Percentiles rank a stretch among this genome's conserved stretches.
Evolutionary conservation across 345 rosid species (phyloP).

Genomic region (Mallotus nudiflorus): DNA sequence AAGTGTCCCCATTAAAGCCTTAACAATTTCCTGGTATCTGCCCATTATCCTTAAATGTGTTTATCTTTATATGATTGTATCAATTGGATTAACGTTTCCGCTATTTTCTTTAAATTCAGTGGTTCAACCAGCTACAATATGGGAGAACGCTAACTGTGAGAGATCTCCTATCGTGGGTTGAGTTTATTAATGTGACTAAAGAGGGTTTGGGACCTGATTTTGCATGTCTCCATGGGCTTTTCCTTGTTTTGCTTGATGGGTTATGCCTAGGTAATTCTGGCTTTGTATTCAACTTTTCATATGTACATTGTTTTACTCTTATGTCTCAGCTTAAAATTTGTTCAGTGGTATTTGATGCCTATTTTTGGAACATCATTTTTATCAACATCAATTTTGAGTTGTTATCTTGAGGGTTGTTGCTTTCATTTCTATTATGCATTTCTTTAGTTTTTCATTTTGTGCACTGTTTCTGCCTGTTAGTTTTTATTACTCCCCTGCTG

Average conservation of each 20-base stretch:
- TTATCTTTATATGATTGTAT: background rate
- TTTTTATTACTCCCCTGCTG: background rate
- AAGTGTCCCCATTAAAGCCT: too few relatives aligned
- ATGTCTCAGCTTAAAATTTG: background rate
- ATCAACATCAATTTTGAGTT: background rate
- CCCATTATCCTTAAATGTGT: too few relatives aligned
- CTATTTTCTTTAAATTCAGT: slow-evolving; percentile 47
- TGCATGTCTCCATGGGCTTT: slow-evolving; percentile 83
- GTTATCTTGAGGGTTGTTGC: background rate
- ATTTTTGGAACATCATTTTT: background rate
- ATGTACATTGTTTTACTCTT: background rate
- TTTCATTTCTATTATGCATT: background rate
- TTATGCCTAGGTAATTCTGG: slow-evolving; percentile 64
- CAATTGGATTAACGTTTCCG: slow-evolving; percentile 13
- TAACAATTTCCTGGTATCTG: too few relatives aligned
- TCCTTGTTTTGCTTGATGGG: slow-evolving; percentile 94
- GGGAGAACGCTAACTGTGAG: slow-evolving; percentile 87
- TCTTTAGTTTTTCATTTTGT: background rate
- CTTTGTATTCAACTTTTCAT: background rate
- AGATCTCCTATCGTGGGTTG: slow-evolving; percentile 91
- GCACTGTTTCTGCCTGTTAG: background rate
- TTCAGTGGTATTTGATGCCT: background rate
- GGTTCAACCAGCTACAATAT: slow-evolving; percentile 70
- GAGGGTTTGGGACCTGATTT: slow-evolving; percentile 53
- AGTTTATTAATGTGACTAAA: slow-evolving; percentile 57